Conservation (phyloP, 2,329 filamentous ascomycete genomes). For the Colletotrichum sp. region DNA sequence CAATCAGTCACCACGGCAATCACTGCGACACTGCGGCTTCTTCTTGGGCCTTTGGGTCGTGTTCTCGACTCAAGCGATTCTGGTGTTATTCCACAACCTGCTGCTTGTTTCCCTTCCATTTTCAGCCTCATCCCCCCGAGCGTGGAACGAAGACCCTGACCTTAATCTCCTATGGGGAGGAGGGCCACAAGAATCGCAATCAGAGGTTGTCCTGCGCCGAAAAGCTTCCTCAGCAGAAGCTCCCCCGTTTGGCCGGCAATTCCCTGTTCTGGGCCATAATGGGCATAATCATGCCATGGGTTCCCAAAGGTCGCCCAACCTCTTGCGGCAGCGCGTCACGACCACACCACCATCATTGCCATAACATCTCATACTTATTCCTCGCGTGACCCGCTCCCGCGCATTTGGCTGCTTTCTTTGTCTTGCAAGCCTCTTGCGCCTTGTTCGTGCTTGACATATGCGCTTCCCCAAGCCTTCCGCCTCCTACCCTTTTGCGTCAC, state of each 20-base stretch:
- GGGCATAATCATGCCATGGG: conserved; percentile 16
- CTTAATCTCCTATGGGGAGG: not conserved
- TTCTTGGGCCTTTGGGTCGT: not conserved
- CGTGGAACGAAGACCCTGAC: not conserved
- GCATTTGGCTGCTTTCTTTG: not conserved
- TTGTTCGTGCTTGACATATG: not conserved
- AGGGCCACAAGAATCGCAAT: not conserved
- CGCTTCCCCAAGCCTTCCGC: not conserved
- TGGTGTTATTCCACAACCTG: not conserved
- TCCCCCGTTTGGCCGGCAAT: conserved; percentile 4
- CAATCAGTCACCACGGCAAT: conserved; percentile 9
- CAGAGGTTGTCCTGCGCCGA: conserved; percentile 3
- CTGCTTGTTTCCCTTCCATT: not conserved
- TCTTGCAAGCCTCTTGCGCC: not conserved
- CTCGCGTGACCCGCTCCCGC: conserved; percentile 14
- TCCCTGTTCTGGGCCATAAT: conserved; percentile 7
- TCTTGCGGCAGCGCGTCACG: conserved; percentile 17
- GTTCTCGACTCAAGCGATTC: not conserved
- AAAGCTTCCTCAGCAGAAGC: conserved; percentile 6
- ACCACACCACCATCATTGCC: conserved; percentile 20
- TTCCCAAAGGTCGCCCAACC: conserved; percentile 20
- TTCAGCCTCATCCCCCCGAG: conserved; percentile 1
- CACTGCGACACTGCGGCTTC: not conserved
- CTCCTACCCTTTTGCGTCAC: conserved; percentile 15
- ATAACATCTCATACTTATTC: conserved; percentile 22